Conservation (phyloP, 2,329 filamentous ascomycete species). For the Cucurbitaria berberidis region DNA sequence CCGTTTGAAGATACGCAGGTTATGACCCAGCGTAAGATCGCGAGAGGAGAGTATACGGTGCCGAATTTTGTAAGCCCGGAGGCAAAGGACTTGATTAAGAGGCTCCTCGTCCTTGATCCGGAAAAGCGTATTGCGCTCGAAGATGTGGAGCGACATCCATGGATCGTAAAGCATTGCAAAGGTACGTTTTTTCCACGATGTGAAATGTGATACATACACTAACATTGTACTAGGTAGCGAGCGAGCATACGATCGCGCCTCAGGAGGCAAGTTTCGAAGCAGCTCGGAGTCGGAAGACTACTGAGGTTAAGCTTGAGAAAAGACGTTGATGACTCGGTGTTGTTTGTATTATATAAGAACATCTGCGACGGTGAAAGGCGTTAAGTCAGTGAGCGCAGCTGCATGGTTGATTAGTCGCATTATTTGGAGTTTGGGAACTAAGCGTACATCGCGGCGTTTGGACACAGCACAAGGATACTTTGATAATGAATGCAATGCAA, state of each 20-base stretch:
- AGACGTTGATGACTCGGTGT: constrained; percentile 2
- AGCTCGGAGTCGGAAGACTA: constrained; percentile 35
- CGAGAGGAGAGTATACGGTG: constrained; percentile 87
- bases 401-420: constrained; percentile 9
- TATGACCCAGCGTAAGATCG: constrained; percentile 92
- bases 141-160: constrained; percentile 86
- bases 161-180: constrained; percentile 95
- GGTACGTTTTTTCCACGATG: neutral
- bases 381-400: constrained; percentile 4
- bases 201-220: neutral
- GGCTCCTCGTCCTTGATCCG: constrained; percentile 84
- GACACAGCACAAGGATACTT: constrained; percentile 12
- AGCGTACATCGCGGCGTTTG: constrained; percentile 5
- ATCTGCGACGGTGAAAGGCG: constrained; percentile 23
- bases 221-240: constrained; percentile 22
- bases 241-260: constrained; percentile 41
- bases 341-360: constrained; percentile 18
- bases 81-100: constrained; percentile 90
- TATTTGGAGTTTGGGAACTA: constrained; percentile 10
- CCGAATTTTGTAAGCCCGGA: constrained; percentile 90
- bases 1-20: constrained; percentile 95
- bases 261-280: constrained; percentile 35
- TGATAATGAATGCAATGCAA: constrained; percentile 23
- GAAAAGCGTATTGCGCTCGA: constrained; percentile 92
- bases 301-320: constrained; percentile 8